A percentile compares a stretch with the other conserved stretches of the same genome.
These are phyloP conservation scores for Trichoderma arundinaceum DNA, from an alignment of 2,329 filamentous ascomycete species.

Conservation along the genomic window DNA sequence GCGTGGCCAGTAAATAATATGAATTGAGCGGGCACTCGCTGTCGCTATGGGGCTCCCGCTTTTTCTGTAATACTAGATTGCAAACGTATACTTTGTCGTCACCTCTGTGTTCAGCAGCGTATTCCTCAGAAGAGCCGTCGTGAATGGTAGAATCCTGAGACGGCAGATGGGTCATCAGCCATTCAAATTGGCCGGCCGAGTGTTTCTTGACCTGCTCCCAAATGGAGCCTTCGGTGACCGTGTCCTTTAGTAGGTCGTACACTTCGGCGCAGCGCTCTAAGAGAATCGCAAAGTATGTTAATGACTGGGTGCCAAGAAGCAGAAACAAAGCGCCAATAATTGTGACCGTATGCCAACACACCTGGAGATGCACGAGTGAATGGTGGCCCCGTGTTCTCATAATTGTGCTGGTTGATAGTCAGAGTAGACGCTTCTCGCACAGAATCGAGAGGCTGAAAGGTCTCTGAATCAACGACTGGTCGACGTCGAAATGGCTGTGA, in stretches of 20 bases:
- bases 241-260: conserved; percentile 17
- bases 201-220: conserved; percentile 50
- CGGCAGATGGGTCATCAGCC: conserved; percentile 51
- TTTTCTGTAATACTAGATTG: conserved; percentile 54
- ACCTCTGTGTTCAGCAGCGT: conserved; percentile 27
- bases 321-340: conserved; percentile 1
- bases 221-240: conserved; percentile 40
- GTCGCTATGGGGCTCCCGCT: conserved; percentile 34
- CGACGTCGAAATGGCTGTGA: conserved; percentile 39
- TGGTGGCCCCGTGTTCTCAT: conserved; percentile 12
- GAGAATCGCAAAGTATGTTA: conserved; percentile 18
- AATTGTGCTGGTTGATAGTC: conserved; percentile 9
- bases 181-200: conserved; percentile 58
- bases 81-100: conserved; percentile 54
- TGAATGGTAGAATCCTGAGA: conserved; percentile 38
- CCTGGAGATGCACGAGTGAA: conserved; percentile 23
- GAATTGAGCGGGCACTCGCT: conserved; percentile 42
- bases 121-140: conserved; percentile 21
- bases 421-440: conserved; percentile 41
- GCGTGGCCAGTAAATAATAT: conserved; percentile 57
- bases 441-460: conserved; percentile 44
- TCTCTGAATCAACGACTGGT: conserved; percentile 42
- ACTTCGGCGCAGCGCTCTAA: conserved; percentile 17
- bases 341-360: conserved; percentile 23
- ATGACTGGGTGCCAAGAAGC: conserved; percentile 19